Base-by-base conservation (phyloP, 805 yeast genomes). In the Ogataea pignaliae region DNA sequence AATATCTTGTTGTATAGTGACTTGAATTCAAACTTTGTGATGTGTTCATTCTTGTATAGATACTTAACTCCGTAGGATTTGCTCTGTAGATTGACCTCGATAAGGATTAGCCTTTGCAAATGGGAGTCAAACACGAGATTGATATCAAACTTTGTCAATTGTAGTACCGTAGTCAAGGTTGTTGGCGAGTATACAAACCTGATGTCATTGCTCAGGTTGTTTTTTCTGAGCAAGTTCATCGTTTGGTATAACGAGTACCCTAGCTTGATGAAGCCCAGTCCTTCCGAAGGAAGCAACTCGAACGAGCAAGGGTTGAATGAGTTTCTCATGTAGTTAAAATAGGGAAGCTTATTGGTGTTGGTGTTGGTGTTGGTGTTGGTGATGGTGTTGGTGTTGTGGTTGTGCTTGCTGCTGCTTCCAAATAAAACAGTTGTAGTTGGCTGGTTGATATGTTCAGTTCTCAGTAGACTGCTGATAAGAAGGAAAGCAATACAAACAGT, bases 1-100 rank as follows among this genome's bases (percentile, higher is more conserved):
- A 80, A 76, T 2, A 72, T 65, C 54, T 71, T 74, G 52, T 79
- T 78, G 57, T 80, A 80, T 3, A 79, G 66, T 14, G 65, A 60
- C 37, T 71, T 72, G 49, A 78, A 64, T 12, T 56, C 55, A 12
- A 60, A 59, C 16, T 51, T 51, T 8, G 42, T 11, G 37, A 56
- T 53, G 5, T 43, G 31, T 28, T 51, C 63, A 32, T 49, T 55
- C 33, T 59, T 56, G 47, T 53, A 63, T 18, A 33, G 26, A 41
- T 40, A 52, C 15, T 40, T 52, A 17, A 45, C 39, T 9, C 42
- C 54, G 39, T 50, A 44, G 10, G 30, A 34, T 10, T 43, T 48
- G 14, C 34, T 41, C 7, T 47, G 39, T 10, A 53, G 32, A 30
- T 50, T 48, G 6, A 60, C 42, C 38, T 64, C 64, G 36, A 64